phyloP scores from a whole-genome alignment of 352 stramenopile genomes.

The Globisporangium sylvaticum region DNA sequence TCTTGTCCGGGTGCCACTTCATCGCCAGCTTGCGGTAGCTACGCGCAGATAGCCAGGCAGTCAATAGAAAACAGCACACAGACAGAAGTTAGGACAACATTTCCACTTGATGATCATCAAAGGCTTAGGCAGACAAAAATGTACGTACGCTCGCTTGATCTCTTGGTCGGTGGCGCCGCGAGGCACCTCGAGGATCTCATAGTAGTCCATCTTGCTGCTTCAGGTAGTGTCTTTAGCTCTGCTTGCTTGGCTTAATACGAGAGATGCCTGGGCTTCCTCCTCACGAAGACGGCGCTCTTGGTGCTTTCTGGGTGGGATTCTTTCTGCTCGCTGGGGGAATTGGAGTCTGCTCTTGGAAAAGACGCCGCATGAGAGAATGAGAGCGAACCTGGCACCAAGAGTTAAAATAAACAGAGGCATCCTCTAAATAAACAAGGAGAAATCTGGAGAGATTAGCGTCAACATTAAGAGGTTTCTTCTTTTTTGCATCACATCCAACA shows the following conservation, averaged over 20 bases:
- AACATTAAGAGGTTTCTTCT: no score
- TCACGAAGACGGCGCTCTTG: neutral
- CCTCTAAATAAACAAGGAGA: no score
- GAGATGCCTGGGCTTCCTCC: neutral
- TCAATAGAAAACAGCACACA: neutral
- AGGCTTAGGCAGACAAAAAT: neutral
- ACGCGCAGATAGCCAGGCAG: no score
- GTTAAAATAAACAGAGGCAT: neutral
- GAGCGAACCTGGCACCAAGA: neutral
- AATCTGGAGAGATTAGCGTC: no score
- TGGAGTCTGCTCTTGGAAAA: neutral
- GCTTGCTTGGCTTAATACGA: no score
- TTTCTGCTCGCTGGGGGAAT: neutral
- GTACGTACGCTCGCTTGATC: slow-evolving; percentile 90
- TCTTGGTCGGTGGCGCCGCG: slow-evolving; percentile 77
- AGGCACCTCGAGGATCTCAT: slow-evolving; percentile 87
- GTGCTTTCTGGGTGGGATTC: neutral
- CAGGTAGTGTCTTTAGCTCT: neutral
- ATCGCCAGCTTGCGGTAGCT: slow-evolving; percentile 93
- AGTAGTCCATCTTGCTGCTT: slow-evolving; percentile 78
- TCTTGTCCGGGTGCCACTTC: slow-evolving; percentile 96
- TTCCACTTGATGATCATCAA: neutral
- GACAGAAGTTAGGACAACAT: neutral
- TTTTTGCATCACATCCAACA: neutral
- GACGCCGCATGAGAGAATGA: neutral